Conservation (phyloP, 1,284 basidiomycete genomes). For the Meira nashicola region DNA sequence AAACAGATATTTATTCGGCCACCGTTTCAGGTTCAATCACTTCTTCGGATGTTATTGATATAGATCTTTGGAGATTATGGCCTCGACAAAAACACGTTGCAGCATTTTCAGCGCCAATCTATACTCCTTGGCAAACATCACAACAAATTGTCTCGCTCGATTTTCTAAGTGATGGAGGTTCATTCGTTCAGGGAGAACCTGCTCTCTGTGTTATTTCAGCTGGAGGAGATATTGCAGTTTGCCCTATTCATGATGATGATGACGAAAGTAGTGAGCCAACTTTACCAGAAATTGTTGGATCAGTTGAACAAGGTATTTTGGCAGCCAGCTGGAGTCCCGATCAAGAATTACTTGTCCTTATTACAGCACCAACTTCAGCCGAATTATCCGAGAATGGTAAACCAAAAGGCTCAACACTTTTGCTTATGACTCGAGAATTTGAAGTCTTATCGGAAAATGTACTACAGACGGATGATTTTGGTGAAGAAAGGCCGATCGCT, state of each 20-base stretch:
- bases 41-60: not conserved
- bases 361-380: slow-evolving; percentile 16
- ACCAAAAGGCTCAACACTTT: slow-evolving; percentile 61
- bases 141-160: slow-evolving; percentile 28
- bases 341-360: slow-evolving; percentile 71
- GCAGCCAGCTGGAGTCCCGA: slow-evolving; percentile 87
- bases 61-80: slow-evolving; percentile 3
- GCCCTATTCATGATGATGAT: slow-evolving; percentile 20
- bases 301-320: slow-evolving; percentile 75
- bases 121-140: not conserved
- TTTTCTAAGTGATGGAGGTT: slow-evolving; percentile 42
- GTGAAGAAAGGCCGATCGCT: slow-evolving; percentile 58
- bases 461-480: slow-evolving; percentile 71
- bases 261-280: slow-evolving; percentile 9
- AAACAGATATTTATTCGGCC: not conserved
- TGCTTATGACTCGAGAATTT: slow-evolving; percentile 83
- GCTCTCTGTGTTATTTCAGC: slow-evolving; percentile 40
- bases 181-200: slow-evolving; percentile 26
- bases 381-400: slow-evolving; percentile 13
- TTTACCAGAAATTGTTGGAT: slow-evolving; percentile 58
- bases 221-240: slow-evolving; percentile 45
- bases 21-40: not conserved
- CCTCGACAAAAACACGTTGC: not conserved
- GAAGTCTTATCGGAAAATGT: slow-evolving; percentile 77
- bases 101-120: not conserved